Conservation (phyloP, 768 basidiomycete species). For the Hygrophoropsis aurantiaca region DNA sequence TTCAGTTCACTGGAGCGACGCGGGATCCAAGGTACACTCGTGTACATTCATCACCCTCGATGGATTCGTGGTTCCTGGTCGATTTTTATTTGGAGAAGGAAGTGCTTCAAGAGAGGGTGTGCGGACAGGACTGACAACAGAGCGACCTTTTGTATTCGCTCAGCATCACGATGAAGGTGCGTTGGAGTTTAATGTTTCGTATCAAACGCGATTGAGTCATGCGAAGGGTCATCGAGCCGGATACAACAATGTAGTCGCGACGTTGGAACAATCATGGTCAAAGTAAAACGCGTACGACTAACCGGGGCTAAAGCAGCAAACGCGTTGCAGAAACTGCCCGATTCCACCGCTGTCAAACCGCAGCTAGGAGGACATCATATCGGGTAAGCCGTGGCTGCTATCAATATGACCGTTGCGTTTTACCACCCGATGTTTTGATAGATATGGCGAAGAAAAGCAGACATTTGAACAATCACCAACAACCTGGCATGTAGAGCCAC, state of each 20-base stretch:
- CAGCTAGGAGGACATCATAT: constrained; percentile 42
- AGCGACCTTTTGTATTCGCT: constrained; percentile 64
- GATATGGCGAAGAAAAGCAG: constrained; percentile 46
- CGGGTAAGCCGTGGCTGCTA: constrained; percentile 35
- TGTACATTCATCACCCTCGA: constrained; percentile 67
- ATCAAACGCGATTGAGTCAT: constrained; percentile 1
- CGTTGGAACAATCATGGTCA: constrained; percentile 52
- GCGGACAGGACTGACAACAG: constrained; percentile 46
- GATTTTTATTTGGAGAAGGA: constrained; percentile 59
- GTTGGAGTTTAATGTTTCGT: no score
- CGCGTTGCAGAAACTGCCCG: constrained; percentile 38
- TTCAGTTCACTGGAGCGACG: constrained; percentile 64
- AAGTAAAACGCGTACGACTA: constrained; percentile 40
- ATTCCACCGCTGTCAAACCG: constrained; percentile 34
- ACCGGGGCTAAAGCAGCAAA: constrained; percentile 40
- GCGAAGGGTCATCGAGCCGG: constrained; percentile 3
- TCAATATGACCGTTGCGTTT: constrained; percentile 6
- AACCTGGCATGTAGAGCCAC: constrained; percentile 57
- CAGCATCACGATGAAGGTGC: constrained; percentile 40
- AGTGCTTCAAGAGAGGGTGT: constrained; percentile 53
- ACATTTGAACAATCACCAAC: constrained; percentile 40
- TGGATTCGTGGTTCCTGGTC: constrained; percentile 60
- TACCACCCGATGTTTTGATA: constrained; percentile 19
- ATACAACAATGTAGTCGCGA: constrained; percentile 32
- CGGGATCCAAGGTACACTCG: constrained; percentile 50